These are phyloP conservation scores for Elongisporangium prolatum DNA, from an alignment of 352 stramenopile genomes.

Conservation along the genomic window DNA sequence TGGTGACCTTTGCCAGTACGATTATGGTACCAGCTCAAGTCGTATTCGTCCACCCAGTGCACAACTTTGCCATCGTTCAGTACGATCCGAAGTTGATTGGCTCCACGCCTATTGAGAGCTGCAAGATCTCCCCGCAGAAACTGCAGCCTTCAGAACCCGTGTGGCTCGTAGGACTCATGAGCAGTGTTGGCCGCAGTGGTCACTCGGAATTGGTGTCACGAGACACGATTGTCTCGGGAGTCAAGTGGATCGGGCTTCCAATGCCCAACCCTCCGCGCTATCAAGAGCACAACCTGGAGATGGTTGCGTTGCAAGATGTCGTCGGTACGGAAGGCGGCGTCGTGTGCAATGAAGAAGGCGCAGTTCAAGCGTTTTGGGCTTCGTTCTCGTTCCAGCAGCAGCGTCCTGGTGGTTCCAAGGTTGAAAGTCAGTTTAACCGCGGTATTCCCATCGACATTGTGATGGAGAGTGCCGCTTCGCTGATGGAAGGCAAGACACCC, in stretches of 20 bases:
- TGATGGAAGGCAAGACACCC: conserved; percentile 66
- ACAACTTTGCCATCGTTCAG: conserved; percentile 92
- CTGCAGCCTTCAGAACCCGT: conserved; percentile 69
- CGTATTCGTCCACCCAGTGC: conserved; percentile 90
- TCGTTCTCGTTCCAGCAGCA: conserved; percentile 88
- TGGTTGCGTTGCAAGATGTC: conserved; percentile 82
- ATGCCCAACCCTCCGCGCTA: conserved; percentile 81
- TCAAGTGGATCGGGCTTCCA: conserved; percentile 82
- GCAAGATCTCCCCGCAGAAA: conserved; percentile 55
- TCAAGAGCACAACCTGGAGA: conserved; percentile 86
- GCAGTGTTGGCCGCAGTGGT: conserved; percentile 68
- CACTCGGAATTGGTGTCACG: conserved; percentile 82
- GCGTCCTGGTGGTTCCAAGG: conserved; percentile 48
- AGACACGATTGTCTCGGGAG: conserved; percentile 80
- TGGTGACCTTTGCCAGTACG: conserved; percentile 89
- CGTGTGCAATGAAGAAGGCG: conserved; percentile 58
- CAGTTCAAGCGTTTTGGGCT: conserved; percentile 81
- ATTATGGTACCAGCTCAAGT: conserved; percentile 84
- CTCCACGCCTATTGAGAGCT: conserved; percentile 77
- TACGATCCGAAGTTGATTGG: conserved; percentile 88
- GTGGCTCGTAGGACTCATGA: conserved; percentile 85
- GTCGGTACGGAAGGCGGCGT: conserved; percentile 80
- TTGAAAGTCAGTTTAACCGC: conserved; percentile 84
- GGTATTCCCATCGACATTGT: conserved; percentile 86
- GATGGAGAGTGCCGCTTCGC: conserved; percentile 75